Conservation (phyloP, 306 rosid species). For the Medicago ruthenica region DNA sequence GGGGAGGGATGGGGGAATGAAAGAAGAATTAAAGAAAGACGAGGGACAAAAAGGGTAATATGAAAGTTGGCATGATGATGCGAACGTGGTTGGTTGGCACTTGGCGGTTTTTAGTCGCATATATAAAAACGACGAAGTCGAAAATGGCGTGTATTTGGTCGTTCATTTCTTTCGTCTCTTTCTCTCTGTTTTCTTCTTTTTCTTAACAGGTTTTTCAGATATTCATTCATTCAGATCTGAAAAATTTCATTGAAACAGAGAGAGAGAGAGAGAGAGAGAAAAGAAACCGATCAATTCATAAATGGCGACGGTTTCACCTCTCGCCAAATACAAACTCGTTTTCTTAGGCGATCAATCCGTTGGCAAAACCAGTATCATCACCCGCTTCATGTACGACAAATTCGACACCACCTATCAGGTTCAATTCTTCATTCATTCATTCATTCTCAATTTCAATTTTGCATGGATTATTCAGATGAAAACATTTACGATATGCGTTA, state of each 20-base stretch:
- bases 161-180: slow-evolving; percentile 3
- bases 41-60: background rate
- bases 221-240: slow-evolving; percentile 59
- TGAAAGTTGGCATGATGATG: slow-evolving; percentile 6
- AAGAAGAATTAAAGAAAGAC: background rate
- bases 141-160: slow-evolving; percentile 31
- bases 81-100: slow-evolving; percentile 73
- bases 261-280: background rate
- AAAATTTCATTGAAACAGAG: background rate
- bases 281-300: background rate
- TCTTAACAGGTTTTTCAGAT: slow-evolving; percentile 30
- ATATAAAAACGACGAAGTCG: slow-evolving; percentile 47
- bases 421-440: background rate
- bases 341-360: slow-evolving; percentile 91
- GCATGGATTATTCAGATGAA: background rate
- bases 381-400: slow-evolving; percentile 98
- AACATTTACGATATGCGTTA: slow-evolving; percentile 27
- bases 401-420: slow-evolving; percentile 95
- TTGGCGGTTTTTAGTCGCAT: slow-evolving; percentile 68
- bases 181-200: background rate
- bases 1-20: background rate
- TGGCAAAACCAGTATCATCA: slow-evolving; percentile 94
- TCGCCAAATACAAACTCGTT: slow-evolving; percentile 75
- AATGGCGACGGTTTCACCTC: slow-evolving; percentile 92
- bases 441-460: background rate